Evolutionary conservation across 2,329 filamentous ascomycete species (phyloP).

Genomic region (Cladophialophora immunda): DNA sequence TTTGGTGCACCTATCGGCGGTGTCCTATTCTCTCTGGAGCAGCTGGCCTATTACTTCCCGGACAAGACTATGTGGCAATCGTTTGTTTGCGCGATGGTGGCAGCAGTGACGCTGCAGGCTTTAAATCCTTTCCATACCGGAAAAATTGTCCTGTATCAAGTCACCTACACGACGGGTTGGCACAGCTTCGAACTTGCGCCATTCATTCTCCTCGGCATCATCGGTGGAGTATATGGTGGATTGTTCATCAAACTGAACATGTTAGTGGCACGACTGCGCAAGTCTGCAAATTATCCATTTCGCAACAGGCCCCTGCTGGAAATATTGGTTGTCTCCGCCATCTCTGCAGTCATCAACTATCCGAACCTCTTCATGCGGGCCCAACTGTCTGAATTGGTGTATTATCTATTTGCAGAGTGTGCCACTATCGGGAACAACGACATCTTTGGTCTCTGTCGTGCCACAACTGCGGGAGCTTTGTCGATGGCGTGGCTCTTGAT

Average conservation of each 20-base stretch:
- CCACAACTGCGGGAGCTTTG: slow-evolving; percentile 78
- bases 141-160: slow-evolving; percentile 94
- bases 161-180: slow-evolving; percentile 91
- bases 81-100: slow-evolving; percentile 99
- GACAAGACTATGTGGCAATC: slow-evolving; percentile 99
- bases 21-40: slow-evolving; percentile 95
- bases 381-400: slow-evolving; percentile 89
- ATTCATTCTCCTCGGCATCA: slow-evolving; percentile 83
- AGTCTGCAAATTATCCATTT: slow-evolving; percentile 52
- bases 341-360: slow-evolving; percentile 91
- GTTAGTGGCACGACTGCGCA: slow-evolving; percentile 82
- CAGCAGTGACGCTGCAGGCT: slow-evolving; percentile 89
- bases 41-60: slow-evolving; percentile 96
- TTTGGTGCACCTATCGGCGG: slow-evolving; percentile 95
- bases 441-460: slow-evolving; percentile 85
- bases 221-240: slow-evolving; percentile 93
- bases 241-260: slow-evolving; percentile 96
- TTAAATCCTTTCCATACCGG: slow-evolving; percentile 94
- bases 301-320: slow-evolving; percentile 77
- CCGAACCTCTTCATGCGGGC: slow-evolving; percentile 96
- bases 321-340: slow-evolving; percentile 77
- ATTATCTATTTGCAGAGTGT: slow-evolving; percentile 91
- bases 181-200: slow-evolving; percentile 93
- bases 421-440: slow-evolving; percentile 77
- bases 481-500: slow-evolving; percentile 84